Percentiles rank a stretch among this genome's conserved stretches.
Evolutionary conservation across 2,329 filamentous ascomycete genomes (phyloP).

Genomic region (Lecanicillium sp.): DNA sequence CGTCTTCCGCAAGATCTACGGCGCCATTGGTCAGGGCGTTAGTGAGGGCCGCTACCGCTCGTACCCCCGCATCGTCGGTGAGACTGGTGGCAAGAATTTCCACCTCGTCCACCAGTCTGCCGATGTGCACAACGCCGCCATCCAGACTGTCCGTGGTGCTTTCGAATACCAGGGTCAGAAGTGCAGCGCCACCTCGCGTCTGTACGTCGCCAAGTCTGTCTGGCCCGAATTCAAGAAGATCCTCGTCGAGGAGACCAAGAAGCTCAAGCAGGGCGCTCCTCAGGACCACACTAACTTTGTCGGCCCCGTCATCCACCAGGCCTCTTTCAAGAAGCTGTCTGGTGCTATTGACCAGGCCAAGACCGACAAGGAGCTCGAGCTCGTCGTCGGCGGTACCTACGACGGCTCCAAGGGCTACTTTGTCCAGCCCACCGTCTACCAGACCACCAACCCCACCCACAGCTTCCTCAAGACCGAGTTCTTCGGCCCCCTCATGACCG

Average conservation of each 20-base stretch:
- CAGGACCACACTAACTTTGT: slow-evolving; percentile 71
- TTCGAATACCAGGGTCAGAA: slow-evolving; percentile 93
- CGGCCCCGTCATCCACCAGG: slow-evolving; percentile 79
- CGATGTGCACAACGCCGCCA: slow-evolving; percentile 70
- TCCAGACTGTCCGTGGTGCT: slow-evolving; percentile 78
- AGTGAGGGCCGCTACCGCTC: slow-evolving; percentile 75
- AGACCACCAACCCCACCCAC: slow-evolving; percentile 66
- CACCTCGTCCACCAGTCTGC: slow-evolving; percentile 74
- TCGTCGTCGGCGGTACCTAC: slow-evolving; percentile 70
- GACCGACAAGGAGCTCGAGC: slow-evolving; percentile 63
- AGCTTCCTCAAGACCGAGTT: slow-evolving; percentile 71
- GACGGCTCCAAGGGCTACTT: slow-evolving; percentile 76
- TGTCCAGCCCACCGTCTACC: slow-evolving; percentile 78
- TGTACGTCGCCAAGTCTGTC: slow-evolving; percentile 70
- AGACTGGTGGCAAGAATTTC: slow-evolving; percentile 94
- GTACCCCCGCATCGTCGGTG: slow-evolving; percentile 84
- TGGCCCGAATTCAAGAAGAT: slow-evolving; percentile 66
- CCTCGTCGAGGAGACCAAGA: slow-evolving; percentile 61
- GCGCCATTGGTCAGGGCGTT: slow-evolving; percentile 75
- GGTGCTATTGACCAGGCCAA: slow-evolving; percentile 76
- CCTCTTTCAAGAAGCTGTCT: slow-evolving; percentile 73
- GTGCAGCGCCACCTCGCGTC: slow-evolving; percentile 76
- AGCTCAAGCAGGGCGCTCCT: slow-evolving; percentile 65
- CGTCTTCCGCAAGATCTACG: slow-evolving; percentile 85
- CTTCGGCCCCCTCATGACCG: slow-evolving; percentile 71